A percentile compares a stretch with the other conserved stretches of the same genome.
These are phyloP conservation scores for Talaromyces liani DNA, from an alignment of 495 filamentous ascomycete species.

Conservation along the genomic window DNA sequence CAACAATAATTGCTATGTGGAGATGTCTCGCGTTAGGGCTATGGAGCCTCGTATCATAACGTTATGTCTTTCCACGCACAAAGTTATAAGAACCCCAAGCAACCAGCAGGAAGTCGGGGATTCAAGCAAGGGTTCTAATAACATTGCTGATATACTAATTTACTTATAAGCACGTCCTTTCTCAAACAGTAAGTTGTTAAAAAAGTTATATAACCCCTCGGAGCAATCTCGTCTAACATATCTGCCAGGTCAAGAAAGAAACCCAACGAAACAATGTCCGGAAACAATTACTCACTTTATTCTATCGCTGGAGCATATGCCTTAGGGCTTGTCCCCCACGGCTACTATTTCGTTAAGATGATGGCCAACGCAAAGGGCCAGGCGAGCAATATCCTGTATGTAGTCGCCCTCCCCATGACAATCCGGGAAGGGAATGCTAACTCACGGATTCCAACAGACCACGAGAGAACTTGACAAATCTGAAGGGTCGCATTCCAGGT, in stretches of 20 bases:
- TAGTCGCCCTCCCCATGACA: neutral
- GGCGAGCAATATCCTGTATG: constrained; percentile 20
- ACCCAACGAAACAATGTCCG: neutral
- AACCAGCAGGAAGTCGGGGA: neutral
- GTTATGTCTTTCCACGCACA: neutral
- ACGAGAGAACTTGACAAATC: constrained; percentile 19
- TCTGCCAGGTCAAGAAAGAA: neutral
- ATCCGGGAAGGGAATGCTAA: neutral
- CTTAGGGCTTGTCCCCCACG: constrained; percentile 18
- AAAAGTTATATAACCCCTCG: neutral
- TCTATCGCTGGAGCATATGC: constrained; percentile 21
- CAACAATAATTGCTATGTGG: neutral
- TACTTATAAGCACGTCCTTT: neutral
- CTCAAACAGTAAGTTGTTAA: neutral
- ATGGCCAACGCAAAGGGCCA: constrained; percentile 21
- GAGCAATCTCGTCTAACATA: neutral
- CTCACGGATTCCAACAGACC: constrained; percentile 11
- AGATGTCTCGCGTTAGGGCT: neutral
- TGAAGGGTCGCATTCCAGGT: constrained; percentile 16
- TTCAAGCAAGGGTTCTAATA: neutral
- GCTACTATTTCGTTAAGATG: constrained; percentile 23
- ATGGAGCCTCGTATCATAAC: neutral
- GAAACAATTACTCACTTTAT: constrained; percentile 19
- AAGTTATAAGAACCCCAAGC: neutral
- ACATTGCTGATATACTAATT: neutral